phyloP scores from a whole-genome alignment of 331 rosid genomes.

The Phaseolus coccineus region DNA sequence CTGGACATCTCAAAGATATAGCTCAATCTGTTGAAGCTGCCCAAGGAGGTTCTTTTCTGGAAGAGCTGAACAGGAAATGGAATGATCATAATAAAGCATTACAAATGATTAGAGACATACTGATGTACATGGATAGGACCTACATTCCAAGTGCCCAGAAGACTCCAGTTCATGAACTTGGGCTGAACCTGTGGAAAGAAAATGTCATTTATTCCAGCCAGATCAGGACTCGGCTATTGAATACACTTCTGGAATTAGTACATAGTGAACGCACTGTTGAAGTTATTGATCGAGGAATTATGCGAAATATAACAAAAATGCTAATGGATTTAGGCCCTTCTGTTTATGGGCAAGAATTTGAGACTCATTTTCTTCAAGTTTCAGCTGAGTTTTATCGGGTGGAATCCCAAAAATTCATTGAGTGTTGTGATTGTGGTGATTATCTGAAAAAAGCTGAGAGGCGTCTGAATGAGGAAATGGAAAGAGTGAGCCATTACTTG shows the following conservation, averaged over 20 bases:
- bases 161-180: constrained; percentile 85
- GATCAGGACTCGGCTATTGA: constrained; percentile 69
- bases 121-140: constrained; percentile 96
- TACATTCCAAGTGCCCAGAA: constrained; percentile 78
- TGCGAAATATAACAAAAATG: constrained; percentile 81
- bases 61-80: constrained; percentile 87
- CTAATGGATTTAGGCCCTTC: constrained; percentile 85
- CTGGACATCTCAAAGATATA: constrained; percentile 74
- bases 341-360: constrained; percentile 80
- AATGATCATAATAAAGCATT: constrained; percentile 80
- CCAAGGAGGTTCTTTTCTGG: constrained; percentile 81
- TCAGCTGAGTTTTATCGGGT: constrained; percentile 77
- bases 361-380: constrained; percentile 71
- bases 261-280: constrained; percentile 74
- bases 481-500: constrained; percentile 83
- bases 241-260: constrained; percentile 73
- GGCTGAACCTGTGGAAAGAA: constrained; percentile 87
- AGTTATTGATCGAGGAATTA: constrained; percentile 76
- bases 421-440: constrained; percentile 84
- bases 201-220: constrained; percentile 68
- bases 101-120: constrained; percentile 86
- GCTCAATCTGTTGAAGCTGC: constrained; percentile 75
- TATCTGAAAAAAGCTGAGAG: constrained; percentile 84
- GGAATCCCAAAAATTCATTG: constrained; percentile 79
- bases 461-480: constrained; percentile 83